Evolutionary conservation across 805 yeast species (phyloP).

Genomic region (Hanseniaspora occidentalis): DNA sequence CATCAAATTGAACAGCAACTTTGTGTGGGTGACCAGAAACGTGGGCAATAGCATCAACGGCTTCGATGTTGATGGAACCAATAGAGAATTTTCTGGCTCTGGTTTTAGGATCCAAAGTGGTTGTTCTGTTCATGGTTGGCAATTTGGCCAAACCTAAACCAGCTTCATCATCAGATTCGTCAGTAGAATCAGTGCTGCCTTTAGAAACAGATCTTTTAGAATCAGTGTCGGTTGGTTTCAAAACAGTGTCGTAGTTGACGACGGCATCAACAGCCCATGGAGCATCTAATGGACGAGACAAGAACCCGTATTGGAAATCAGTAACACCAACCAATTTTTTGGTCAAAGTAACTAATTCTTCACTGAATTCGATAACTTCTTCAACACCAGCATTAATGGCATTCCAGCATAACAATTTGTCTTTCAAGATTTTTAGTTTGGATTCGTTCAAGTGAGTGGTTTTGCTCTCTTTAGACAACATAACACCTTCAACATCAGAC

Average conservation of each 20-base stretch:
- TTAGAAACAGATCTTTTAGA: constrained; percentile 4
- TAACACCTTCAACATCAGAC: constrained; percentile 1
- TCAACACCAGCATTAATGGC: constrained; percentile 37
- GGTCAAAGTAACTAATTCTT: constrained; percentile 31
- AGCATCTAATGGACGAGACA: constrained; percentile 33
- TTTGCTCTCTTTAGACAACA: constrained; percentile 1
- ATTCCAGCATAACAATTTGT: constrained; percentile 37
- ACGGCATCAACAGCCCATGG: constrained; percentile 32
- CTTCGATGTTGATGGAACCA: constrained; percentile 16
- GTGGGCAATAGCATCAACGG: constrained; percentile 12
- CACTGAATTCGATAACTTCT: constrained; percentile 37
- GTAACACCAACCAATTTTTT: constrained; percentile 35
- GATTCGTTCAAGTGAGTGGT: neutral
- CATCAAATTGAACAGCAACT: constrained; percentile 15
- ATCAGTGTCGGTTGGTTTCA: constrained; percentile 8
- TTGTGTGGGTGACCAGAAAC: constrained; percentile 9
- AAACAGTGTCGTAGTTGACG: constrained; percentile 24
- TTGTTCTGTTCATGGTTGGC: constrained; percentile 3
- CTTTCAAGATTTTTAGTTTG: constrained; percentile 20
- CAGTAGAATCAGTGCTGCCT: constrained; percentile 2
- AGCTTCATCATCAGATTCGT: constrained; percentile 5
- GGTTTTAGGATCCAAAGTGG: constrained; percentile 18
- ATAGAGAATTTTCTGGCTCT: constrained; percentile 27
- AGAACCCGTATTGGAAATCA: constrained; percentile 38
- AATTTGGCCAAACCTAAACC: constrained; percentile 4